Conservation (phyloP, 345 rosid species). For the Rubroshorea leprosula region DNA sequence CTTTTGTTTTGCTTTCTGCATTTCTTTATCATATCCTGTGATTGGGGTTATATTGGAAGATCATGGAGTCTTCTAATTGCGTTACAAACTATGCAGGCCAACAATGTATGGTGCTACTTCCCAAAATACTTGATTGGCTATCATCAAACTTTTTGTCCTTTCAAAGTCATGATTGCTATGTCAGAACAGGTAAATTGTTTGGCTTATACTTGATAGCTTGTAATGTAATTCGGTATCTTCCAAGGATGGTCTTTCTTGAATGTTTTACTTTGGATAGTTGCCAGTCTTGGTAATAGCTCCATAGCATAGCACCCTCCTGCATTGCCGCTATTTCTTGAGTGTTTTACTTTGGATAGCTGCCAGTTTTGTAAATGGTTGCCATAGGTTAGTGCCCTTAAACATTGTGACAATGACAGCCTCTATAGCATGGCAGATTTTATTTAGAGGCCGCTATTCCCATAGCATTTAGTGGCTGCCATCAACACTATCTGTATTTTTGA, state of each 20-base stretch:
- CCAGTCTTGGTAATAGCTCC: not conserved
- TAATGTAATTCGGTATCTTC: not conserved
- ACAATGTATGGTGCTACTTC: constrained; percentile 70
- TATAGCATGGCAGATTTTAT: too few relatives aligned
- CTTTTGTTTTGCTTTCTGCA: constrained; percentile 15
- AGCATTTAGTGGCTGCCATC: too few relatives aligned
- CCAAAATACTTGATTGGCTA: constrained; percentile 75
- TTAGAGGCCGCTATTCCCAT: too few relatives aligned
- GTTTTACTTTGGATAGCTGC: not conserved
- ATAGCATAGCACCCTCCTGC: too few relatives aligned
- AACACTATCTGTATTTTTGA: too few relatives aligned
- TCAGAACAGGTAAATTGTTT: constrained; percentile 62
- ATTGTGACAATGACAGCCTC: too few relatives aligned
- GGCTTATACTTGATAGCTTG: not conserved
- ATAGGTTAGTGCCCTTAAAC: too few relatives aligned
- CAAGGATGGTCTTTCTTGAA: constrained; percentile 9
- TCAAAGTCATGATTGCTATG: constrained; percentile 86
- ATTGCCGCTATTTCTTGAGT: too few relatives aligned
- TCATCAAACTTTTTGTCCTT: constrained; percentile 72
- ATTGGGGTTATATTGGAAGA: constrained; percentile 8
- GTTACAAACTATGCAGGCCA: constrained; percentile 49
- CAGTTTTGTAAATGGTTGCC: not conserved
- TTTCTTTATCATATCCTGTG: constrained; percentile 2
- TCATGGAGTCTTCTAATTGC: constrained; percentile 18
- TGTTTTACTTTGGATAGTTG: not conserved